Evolutionary conservation across 768 basidiomycete genomes (phyloP).

Genomic region (Suillus weaverae): DNA sequence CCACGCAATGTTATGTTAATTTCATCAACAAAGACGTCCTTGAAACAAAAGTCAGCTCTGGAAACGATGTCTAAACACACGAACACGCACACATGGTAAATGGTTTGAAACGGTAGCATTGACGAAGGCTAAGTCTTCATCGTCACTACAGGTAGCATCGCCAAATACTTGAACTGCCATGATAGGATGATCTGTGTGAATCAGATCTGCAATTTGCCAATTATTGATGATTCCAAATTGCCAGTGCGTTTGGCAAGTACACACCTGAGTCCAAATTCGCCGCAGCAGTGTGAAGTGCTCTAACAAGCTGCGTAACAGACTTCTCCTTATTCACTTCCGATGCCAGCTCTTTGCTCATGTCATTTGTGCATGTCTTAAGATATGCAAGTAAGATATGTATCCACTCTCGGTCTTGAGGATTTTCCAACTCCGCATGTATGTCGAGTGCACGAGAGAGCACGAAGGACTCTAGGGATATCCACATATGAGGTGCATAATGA

Average conservation of each 20-base stretch:
- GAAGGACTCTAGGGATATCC: constrained; percentile 77
- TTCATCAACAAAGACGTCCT: constrained; percentile 66
- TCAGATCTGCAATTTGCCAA: constrained; percentile 49
- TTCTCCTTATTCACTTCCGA: constrained; percentile 49
- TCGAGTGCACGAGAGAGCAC: constrained; percentile 77
- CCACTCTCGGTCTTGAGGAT: constrained; percentile 74
- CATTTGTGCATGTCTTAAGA: constrained; percentile 65
- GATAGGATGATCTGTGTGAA: constrained; percentile 68
- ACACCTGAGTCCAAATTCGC: constrained; percentile 56
- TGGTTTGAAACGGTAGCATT: constrained; percentile 61
- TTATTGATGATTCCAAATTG: constrained; percentile 14
- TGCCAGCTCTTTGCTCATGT: constrained; percentile 51
- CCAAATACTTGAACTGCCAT: constrained; percentile 52
- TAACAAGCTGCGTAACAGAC: constrained; percentile 54
- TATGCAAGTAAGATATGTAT: constrained; percentile 75
- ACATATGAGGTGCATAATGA: constrained; percentile 80
- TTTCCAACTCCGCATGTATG: constrained; percentile 57
- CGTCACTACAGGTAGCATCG: constrained; percentile 52
- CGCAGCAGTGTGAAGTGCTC: constrained; percentile 48
- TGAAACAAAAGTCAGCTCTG: constrained; percentile 12
- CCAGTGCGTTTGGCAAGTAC: constrained; percentile 11
- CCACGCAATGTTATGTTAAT: constrained; percentile 62
- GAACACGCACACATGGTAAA: constrained; percentile 69
- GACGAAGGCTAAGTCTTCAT: constrained; percentile 66
- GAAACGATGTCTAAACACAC: background rate